Base-by-base conservation (phyloP, 768 basidiomycete species). In the Dioszegia crocea region DNA sequence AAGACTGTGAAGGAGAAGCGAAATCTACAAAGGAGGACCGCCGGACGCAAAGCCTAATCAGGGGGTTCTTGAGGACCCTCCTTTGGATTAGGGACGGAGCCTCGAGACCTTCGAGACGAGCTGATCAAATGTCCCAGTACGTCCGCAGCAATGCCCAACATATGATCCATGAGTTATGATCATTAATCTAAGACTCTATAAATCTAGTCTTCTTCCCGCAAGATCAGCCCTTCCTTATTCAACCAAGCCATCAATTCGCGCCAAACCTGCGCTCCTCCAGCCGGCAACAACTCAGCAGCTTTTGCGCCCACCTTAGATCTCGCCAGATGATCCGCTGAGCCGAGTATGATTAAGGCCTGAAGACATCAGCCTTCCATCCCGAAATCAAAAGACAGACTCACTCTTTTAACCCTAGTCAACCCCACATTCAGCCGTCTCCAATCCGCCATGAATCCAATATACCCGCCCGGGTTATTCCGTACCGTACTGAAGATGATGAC, bases 401-500 rank as follows among this genome's bases (percentile, higher is more conserved):
- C 73, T 56, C 90, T 80, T 78, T 87, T 88, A 29, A 91, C 92
- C 23, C 92, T 80, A 50, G 92, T 96, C 56, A 96, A 79, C 1
- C 91, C 92, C 26, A 96, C 92, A 75, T 96, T 96, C 56, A 94
- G 80, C 65, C 92, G 77, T 61, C 91, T 80, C 67, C 85, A 81
- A 78, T 96, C 91, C 21, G 87, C 89, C 23, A 96, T 80, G 78
- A 96, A 96, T 0, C 92, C 92, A 67, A 96, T 89, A 57, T 84
- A 80, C 10, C 90, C 89, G 0, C 77, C 78, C 2, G 80, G 67
- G 68, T 96, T 96, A 74, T 88, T 88, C 52, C 92, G 82, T 48
- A 92, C 91, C 2, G 91, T 92, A 40, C 88, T 90, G 75, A 96
- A 92, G 41, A 96, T 82, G 62, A 96, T 88, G 40, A 94, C 84